phyloP scores from a whole-genome alignment of 2,329 filamentous ascomycete genomes.

The Penicillium expansum region DNA sequence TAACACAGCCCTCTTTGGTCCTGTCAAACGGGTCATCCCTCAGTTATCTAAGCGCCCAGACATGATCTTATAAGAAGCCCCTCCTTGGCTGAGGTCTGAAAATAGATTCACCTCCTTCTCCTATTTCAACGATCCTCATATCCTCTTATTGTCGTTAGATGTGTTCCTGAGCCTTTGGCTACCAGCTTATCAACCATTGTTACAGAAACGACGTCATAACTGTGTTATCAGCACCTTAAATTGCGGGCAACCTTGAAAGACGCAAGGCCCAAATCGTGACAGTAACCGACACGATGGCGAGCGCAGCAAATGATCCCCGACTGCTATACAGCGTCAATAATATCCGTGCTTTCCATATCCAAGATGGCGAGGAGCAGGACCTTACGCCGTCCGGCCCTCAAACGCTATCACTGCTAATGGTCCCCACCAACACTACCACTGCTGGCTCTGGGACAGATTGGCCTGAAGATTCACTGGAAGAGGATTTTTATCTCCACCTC shows the following conservation, averaged over 20 bases:
- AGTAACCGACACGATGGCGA: slow-evolving; percentile 22
- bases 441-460: slow-evolving; percentile 56
- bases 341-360: slow-evolving; percentile 87
- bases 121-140: background rate
- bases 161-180: background rate
- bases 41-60: slow-evolving; percentile 26
- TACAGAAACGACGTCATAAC: slow-evolving; percentile 21
- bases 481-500: slow-evolving; percentile 96
- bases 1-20: slow-evolving; percentile 13
- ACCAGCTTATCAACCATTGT: background rate
- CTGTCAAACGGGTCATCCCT: background rate
- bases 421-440: slow-evolving; percentile 73
- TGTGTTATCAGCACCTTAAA: slow-evolving; percentile 13
- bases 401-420: slow-evolving; percentile 91
- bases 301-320: slow-evolving; percentile 35
- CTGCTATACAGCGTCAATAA: slow-evolving; percentile 61
- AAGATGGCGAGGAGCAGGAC: slow-evolving; percentile 77
- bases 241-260: slow-evolving; percentile 3
- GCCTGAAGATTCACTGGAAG: slow-evolving; percentile 67
- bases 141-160: background rate
- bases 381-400: slow-evolving; percentile 84
- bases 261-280: background rate
- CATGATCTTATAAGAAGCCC: slow-evolving; percentile 16
- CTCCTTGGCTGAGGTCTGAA: slow-evolving; percentile 9
- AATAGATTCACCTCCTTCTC: slow-evolving; percentile 2